Evolutionary conservation across 352 stramenopile species (phyloP), one percentile per base, ranked within the genome.

Genomic region (Globisporangium emineosum): DNA sequence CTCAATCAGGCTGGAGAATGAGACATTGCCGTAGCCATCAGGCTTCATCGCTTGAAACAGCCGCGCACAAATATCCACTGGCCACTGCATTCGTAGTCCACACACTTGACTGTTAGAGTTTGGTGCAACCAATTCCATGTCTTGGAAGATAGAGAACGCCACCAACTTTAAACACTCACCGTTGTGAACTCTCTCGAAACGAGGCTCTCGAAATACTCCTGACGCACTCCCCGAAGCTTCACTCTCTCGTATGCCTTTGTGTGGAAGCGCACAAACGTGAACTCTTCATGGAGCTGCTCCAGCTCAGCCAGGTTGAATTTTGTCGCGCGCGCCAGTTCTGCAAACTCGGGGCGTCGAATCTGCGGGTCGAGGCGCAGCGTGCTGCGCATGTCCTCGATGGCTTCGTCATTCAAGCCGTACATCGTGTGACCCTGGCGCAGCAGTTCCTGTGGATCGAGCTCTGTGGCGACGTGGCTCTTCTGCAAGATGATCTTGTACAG

Each of bases 401-500:
- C 76, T 45, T 89, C 79, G 40, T 85, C 81, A 21, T 75, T 87
- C 17, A 91, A 56, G 12, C 67, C 70, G 60, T 91, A 87, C 8
- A 82, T 59, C 7, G 71, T 71, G 7, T 72, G 68, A 27, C 71
- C 80, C 37, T 86, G 64, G 2, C 70, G 60, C 19, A 86, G 65
- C 4, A 89, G 55, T 7, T n/a, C 60, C 19, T 67, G 58, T 59
- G 72, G 66, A 49, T 74, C 21, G 64, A 78, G 54, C 52, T 75
- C 45, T 45, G 55, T 70, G 42, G 61, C 55, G 1, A 32, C 69
- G 40, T 78, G 69, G 51, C 77, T 86, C 55, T 75, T 73, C 10
- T 66, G 32, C 10, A 90, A 40, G 27, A 88, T 77, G 47, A 86
- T 79, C 49, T 91, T 87, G 70, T 91, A 91, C 32, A 87, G 68